Percentiles rank a stretch among this genome's conserved stretches.
Conservation (phyloP, 108 stramenopile genomes). For the Pseudonitzschia delicatissima region DNA sequence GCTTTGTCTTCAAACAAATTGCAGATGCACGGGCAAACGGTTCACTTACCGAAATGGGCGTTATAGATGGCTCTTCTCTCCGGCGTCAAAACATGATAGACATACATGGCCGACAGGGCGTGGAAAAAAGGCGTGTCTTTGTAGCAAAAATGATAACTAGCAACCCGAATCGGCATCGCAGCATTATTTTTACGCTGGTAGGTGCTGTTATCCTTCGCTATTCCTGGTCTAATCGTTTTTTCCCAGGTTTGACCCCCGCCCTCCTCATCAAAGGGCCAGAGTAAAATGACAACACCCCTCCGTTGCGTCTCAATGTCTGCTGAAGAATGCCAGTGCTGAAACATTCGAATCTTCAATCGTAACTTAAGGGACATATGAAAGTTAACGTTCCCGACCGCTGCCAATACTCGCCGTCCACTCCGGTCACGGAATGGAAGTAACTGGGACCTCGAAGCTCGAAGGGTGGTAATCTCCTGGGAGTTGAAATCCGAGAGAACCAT, state of each 20-base stretch:
- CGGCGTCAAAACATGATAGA: not conserved
- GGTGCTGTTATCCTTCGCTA: not conserved
- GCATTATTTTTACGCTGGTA: not conserved
- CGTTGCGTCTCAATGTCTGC: constrained; percentile 11
- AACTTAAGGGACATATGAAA: not conserved
- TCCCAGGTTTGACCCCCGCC: not conserved
- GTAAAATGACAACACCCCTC: not conserved
- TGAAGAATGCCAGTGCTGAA: not conserved
- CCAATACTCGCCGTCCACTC: not conserved
- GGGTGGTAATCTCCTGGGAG: not conserved
- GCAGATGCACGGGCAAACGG: not conserved
- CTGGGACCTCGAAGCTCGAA: not conserved
- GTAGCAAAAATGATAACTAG: not conserved
- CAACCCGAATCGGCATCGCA: not conserved
- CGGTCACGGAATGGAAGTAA: constrained; percentile 9
- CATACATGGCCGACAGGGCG: not conserved
- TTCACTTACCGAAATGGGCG: not conserved
- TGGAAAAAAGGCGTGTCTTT: not conserved
- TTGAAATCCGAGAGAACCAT: constrained; percentile 7
- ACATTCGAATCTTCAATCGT: not conserved
- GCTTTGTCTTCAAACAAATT: too few species aligned
- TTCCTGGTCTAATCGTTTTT: not conserved
- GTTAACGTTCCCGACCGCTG: not conserved
- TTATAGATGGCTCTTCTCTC: not conserved
- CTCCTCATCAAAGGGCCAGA: not conserved